Conservation (phyloP, 163 green algal species). For the Coccomyxa subellipsoidea region DNA sequence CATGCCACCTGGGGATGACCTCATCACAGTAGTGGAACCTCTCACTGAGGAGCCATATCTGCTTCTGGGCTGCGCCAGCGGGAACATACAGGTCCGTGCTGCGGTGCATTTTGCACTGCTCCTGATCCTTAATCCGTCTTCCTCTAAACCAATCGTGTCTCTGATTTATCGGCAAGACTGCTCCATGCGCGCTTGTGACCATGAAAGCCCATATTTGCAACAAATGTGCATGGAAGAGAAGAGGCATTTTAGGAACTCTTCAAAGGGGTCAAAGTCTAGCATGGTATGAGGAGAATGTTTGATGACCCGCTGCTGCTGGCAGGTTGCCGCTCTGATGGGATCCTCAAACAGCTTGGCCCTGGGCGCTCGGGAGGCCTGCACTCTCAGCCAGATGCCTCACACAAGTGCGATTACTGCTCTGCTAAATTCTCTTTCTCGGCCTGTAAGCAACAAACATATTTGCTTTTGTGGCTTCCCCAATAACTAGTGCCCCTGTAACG, state of each 20-base stretch:
- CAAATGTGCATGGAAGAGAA: not conserved
- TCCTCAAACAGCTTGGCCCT: slow-evolving; percentile 15
- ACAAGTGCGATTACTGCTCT: slow-evolving; percentile 29
- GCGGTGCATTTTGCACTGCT: no score
- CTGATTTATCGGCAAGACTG: no score
- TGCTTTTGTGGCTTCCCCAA: not conserved
- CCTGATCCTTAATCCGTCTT: no score
- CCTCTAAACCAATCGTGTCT: no score
- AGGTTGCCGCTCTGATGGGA: slow-evolving; percentile 51
- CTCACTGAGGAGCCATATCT: slow-evolving; percentile 57
- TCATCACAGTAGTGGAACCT: slow-evolving; percentile 24
- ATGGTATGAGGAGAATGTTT: no score
- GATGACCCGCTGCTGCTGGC: not conserved
- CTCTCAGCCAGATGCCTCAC: slow-evolving; percentile 51
- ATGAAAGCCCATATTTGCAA: no score
- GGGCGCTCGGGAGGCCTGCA: slow-evolving; percentile 22
- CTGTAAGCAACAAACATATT: not conserved
- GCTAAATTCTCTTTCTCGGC: not conserved
- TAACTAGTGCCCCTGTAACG: not conserved
- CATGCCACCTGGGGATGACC: slow-evolving; percentile 32
- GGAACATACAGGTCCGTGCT: slow-evolving; percentile 36
- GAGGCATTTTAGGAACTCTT: not conserved
- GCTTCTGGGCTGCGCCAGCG: slow-evolving; percentile 66
- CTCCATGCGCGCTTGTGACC: no score
- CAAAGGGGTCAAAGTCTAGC: not conserved